Conservation (phyloP, 495 filamentous ascomycete genomes). For the Bombardia bombarda region DNA sequence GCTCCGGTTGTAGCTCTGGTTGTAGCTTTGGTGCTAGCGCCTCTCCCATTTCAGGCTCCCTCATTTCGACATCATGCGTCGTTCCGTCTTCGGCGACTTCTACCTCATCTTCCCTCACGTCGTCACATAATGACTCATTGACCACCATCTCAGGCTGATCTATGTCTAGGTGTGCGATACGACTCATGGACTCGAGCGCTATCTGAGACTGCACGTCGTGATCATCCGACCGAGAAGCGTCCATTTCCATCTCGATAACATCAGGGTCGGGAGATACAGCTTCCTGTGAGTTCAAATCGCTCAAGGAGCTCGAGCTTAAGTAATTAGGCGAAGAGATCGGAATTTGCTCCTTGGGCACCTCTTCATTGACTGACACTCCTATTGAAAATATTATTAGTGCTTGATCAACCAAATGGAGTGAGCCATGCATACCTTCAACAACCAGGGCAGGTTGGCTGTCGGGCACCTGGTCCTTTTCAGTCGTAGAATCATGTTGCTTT, state of each 20-base stretch:
- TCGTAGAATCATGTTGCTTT: slow-evolving; percentile 6
- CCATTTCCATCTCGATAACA: slow-evolving; percentile 7
- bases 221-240: slow-evolving; percentile 8
- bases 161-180: slow-evolving; percentile 8
- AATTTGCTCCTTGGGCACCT: not conserved
- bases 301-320: not conserved
- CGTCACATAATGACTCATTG: not conserved
- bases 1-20: slow-evolving; percentile 2
- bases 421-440: slow-evolving; percentile 1
- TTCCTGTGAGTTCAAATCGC: not conserved
- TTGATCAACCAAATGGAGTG: not conserved
- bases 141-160: not conserved
- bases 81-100: not conserved
- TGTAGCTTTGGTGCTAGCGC: not conserved
- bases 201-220: slow-evolving; percentile 21
- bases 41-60: not conserved
- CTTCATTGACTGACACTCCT: not conserved
- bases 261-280: no score
- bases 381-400: not conserved
- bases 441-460: not conserved
- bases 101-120: not conserved
- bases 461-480: slow-evolving; percentile 5
- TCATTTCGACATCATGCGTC: not conserved
- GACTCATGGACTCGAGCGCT: slow-evolving; percentile 16
- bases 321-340: slow-evolving; percentile 5